Evolutionary conservation across 441 rosid genomes (phyloP).

Genomic region (Isatis lusitanica): DNA sequence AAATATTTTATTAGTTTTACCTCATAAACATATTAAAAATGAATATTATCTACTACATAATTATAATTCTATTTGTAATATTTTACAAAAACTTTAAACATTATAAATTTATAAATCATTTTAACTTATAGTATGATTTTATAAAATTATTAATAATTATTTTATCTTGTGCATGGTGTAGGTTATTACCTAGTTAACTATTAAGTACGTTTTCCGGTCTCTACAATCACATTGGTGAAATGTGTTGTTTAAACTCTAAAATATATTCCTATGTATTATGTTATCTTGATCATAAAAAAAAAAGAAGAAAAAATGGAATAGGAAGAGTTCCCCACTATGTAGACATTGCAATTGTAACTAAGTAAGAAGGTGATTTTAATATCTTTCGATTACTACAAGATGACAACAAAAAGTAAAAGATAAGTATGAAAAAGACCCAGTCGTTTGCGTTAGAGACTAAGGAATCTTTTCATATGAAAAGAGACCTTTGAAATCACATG

Average conservation of each 20-base stretch:
- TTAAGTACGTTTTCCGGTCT: neutral
- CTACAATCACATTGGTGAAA: neutral
- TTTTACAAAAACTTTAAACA: no score
- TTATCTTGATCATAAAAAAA: neutral
- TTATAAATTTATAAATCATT: no score
- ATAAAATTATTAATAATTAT: no score
- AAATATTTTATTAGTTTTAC: no score
- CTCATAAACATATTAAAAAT: no score
- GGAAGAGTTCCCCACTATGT: constrained; percentile 13
- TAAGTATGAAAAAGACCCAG: neutral
- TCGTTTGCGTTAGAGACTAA: constrained; percentile 27
- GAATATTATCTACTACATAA: no score
- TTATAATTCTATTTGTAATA: no score
- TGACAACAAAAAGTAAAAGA: constrained; percentile 8
- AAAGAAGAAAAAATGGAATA: neutral
- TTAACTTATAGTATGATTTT: no score
- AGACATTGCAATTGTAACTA: constrained; percentile 1
- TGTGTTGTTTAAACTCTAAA: neutral
- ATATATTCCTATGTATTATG: no score
- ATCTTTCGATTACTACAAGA: constrained; percentile 21
- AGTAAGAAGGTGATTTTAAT: constrained; percentile 13
- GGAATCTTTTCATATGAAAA: constrained; percentile 23
- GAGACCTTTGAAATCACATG: constrained; percentile 15
- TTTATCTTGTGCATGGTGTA: no score
- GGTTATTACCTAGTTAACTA: no score